Conservation (phyloP, 768 basidiomycete species). For the Lactarius sp. region DNA sequence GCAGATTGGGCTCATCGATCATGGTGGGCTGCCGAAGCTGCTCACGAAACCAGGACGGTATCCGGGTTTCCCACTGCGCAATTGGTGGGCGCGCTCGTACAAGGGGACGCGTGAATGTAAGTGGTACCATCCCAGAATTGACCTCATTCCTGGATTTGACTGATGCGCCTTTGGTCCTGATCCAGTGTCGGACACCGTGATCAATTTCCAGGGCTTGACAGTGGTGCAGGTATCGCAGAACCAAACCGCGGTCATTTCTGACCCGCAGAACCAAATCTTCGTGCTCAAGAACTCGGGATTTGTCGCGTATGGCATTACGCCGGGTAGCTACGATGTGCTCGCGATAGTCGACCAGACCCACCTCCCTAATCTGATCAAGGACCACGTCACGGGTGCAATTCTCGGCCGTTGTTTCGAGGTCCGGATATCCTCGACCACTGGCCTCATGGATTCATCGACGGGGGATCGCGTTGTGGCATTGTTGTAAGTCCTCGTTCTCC, state of each 20-base stretch:
- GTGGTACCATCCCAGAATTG: conserved; percentile 27
- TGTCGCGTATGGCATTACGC: conserved; percentile 65
- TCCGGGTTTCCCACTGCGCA: conserved; percentile 66
- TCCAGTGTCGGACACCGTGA: conserved; percentile 70
- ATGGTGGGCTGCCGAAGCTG: conserved; percentile 77
- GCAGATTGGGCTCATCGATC: conserved; percentile 67
- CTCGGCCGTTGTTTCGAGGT: no score
- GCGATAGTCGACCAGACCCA: no score
- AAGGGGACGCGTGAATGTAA: conserved; percentile 61
- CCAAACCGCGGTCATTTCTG: conserved; percentile 72
- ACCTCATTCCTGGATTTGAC: neutral
- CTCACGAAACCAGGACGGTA: conserved; percentile 73
- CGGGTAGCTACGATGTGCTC: conserved; percentile 67
- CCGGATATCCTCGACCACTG: no score
- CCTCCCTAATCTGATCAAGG: no score
- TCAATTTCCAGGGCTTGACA: conserved; percentile 74
- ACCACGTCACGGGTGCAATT: no score
- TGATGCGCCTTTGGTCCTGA: neutral
- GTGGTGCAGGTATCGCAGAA: conserved; percentile 89
- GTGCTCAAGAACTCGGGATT: conserved; percentile 77
- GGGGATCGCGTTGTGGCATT: conserved; percentile 62
- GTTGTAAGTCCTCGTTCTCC: conserved; percentile 47
- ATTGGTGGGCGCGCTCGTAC: conserved; percentile 84
- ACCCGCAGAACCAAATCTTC: conserved; percentile 74
- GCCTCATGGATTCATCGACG: conserved; percentile 43